These are phyloP conservation scores for Alloteropsis semialata DNA, from an alignment of 176 grass and related monocot genomes.

Conservation along the genomic window DNA sequence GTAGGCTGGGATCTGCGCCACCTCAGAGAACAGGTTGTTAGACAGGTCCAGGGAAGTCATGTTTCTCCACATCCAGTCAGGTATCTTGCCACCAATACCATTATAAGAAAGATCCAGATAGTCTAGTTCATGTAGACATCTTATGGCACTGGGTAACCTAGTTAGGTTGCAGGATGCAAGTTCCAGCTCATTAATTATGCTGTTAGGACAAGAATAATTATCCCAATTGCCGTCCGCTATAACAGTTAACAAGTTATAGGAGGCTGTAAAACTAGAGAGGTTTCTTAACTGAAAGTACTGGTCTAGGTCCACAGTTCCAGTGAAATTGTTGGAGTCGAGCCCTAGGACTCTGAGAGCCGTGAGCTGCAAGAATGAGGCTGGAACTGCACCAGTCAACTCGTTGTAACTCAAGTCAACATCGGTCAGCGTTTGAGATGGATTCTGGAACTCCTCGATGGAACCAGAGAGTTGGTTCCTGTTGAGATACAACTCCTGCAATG, in stretches of 20 bases:
- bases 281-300: slow-evolving; percentile 21
- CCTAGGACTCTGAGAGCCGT: neutral
- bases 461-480: slow-evolving; percentile 15
- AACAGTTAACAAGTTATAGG: slow-evolving; percentile 32
- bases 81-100: slow-evolving; percentile 37
- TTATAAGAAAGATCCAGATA: slow-evolving; percentile 52
- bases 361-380: neutral
- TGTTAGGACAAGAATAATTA: too few relatives aligned
- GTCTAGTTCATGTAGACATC: slow-evolving; percentile 1
- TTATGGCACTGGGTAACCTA: neutral
- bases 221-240: too few relatives aligned
- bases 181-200: too few relatives aligned
- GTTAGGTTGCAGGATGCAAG: neutral
- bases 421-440: neutral
- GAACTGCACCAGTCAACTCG: neutral
- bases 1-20: neutral
- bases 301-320: slow-evolving; percentile 29
- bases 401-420: neutral
- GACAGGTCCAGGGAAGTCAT: slow-evolving; percentile 15
- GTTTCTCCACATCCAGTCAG: slow-evolving; percentile 47
- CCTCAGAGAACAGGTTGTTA: slow-evolving; percentile 33
- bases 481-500: slow-evolving; percentile 23
- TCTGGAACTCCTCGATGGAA: neutral
- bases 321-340: slow-evolving; percentile 8
- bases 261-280: neutral